phyloP scores from a whole-genome alignment of 306 rosid genomes.

The Canavalia ensiformis region DNA sequence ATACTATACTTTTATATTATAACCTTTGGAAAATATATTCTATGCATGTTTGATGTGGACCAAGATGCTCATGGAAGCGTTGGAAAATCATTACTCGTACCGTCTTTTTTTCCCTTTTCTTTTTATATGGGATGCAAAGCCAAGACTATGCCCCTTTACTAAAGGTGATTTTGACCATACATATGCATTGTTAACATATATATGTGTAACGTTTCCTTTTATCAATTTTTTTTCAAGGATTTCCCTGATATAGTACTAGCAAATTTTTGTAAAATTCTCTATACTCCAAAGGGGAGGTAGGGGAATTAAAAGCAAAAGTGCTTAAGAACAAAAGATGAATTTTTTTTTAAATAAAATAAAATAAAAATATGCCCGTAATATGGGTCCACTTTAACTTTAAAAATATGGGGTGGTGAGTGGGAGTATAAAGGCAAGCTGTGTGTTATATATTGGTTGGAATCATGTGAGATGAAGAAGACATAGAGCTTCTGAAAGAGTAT shows the following conservation, averaged over 20 bases:
- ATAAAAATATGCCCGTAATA: not conserved
- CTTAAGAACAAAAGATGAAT: slow-evolving; percentile 41
- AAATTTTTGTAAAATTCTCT: slow-evolving; percentile 29
- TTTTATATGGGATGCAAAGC: slow-evolving; percentile 57
- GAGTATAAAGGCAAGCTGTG: slow-evolving; percentile 56
- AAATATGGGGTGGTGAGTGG: slow-evolving; percentile 66
- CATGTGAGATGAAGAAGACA: slow-evolving; percentile 50
- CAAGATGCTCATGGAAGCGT: slow-evolving; percentile 57
- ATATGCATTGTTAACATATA: not conserved
- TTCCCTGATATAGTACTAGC: slow-evolving; percentile 41
- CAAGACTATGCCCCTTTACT: slow-evolving; percentile 49
- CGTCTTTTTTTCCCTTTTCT: slow-evolving; percentile 40
- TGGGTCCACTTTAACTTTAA: slow-evolving; percentile 49
- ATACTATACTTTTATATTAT: slow-evolving; percentile 42
- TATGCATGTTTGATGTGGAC: slow-evolving; percentile 56
- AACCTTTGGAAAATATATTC: slow-evolving; percentile 51
- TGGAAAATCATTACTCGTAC: slow-evolving; percentile 51
- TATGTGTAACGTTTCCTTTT: slow-evolving; percentile 26
- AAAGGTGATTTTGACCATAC: slow-evolving; percentile 67
- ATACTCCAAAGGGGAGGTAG: slow-evolving; percentile 39
- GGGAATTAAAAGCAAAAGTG: slow-evolving; percentile 49
- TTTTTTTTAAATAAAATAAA: not conserved
- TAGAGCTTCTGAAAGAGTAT: slow-evolving; percentile 10
- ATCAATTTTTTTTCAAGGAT: slow-evolving; percentile 1
- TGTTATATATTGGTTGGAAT: slow-evolving; percentile 55